phyloP scores from a whole-genome alignment of 805 yeast species.

The Saturnispora zaruensis region DNA sequence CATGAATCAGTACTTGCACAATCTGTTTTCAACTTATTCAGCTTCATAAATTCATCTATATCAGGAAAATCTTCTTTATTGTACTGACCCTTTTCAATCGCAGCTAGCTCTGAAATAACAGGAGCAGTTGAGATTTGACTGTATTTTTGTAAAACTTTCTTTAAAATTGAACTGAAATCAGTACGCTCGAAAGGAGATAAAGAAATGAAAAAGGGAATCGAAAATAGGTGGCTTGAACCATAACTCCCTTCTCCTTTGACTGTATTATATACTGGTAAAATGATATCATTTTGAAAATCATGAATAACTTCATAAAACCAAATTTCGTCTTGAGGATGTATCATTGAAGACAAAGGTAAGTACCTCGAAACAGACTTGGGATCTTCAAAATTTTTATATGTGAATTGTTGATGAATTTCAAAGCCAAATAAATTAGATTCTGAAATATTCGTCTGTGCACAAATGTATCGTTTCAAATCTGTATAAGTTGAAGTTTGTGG shows the following conservation, averaged over 20 bases:
- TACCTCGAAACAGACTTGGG: conserved; percentile 46
- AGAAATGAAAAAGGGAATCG: conserved; percentile 67
- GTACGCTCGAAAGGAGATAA: conserved; percentile 42
- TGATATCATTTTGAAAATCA: conserved; percentile 39
- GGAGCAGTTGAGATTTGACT: conserved; percentile 39
- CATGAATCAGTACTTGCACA: conserved; percentile 4
- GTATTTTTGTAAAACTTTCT: conserved; percentile 44
- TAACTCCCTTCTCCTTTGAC: conserved; percentile 28
- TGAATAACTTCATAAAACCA: conserved; percentile 43
- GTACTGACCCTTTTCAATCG: conserved; percentile 14
- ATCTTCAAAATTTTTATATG: conserved; percentile 61
- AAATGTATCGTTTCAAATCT: conserved; percentile 55
- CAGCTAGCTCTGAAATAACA: conserved; percentile 25
- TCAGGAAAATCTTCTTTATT: conserved; percentile 22
- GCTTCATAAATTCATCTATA: conserved; percentile 9
- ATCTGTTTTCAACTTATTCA: not conserved
- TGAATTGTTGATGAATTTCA: conserved; percentile 58
- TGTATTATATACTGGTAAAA: conserved; percentile 55
- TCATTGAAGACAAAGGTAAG: conserved; percentile 59
- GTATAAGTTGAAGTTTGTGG: conserved; percentile 53
- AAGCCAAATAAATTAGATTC: conserved; percentile 38
- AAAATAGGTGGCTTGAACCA: conserved; percentile 44
- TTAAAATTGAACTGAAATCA: conserved; percentile 51
- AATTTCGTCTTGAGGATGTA: conserved; percentile 52
- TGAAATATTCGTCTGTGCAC: conserved; percentile 35